phyloP scores from a whole-genome alignment of 805 yeast species.

The Zygoascus biomembranicola region DNA sequence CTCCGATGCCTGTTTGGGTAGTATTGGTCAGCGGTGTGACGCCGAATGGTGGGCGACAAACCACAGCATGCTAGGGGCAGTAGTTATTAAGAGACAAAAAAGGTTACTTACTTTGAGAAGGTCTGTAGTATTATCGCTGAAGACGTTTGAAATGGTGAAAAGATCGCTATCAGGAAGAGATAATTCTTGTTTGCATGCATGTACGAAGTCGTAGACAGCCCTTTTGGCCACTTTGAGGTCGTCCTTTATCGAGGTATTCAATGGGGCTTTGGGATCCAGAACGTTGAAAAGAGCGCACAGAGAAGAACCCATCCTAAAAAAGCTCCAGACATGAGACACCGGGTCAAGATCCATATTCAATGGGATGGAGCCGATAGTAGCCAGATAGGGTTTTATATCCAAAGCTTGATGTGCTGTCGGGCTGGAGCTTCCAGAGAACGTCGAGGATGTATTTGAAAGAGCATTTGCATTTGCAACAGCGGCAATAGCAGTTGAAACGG shows the following conservation, averaged over 20 bases:
- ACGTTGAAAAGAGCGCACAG: constrained; percentile 77
- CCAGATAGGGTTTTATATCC: background rate
- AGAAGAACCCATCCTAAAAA: constrained; percentile 89
- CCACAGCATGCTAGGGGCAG: background rate
- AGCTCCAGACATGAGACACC: constrained; percentile 79
- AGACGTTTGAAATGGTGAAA: constrained; percentile 85
- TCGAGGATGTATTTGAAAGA: background rate
- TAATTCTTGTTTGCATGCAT: constrained; percentile 73
- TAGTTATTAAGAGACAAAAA: background rate
- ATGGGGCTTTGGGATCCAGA: constrained; percentile 41
- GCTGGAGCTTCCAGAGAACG: constrained; percentile 5
- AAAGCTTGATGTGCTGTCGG: constrained; percentile 9
- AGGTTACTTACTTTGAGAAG: constrained; percentile 39
- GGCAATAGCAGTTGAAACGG: constrained; percentile 13
- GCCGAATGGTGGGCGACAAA: no score
- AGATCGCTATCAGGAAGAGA: constrained; percentile 70
- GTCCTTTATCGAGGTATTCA: constrained; percentile 53
- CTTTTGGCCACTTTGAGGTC: constrained; percentile 80
- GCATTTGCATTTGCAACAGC: constrained; percentile 1
- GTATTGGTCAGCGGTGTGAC: background rate
- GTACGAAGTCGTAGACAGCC: constrained; percentile 80
- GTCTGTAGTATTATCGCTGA: constrained; percentile 72
- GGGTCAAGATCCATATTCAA: constrained; percentile 53
- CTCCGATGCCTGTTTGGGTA: background rate
- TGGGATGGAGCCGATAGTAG: constrained; percentile 10